Percentiles rank a stretch among this genome's conserved stretches.
Evolutionary conservation across 495 filamentous ascomycete species (phyloP).

Genomic region (Penicillium diatomitis): DNA sequence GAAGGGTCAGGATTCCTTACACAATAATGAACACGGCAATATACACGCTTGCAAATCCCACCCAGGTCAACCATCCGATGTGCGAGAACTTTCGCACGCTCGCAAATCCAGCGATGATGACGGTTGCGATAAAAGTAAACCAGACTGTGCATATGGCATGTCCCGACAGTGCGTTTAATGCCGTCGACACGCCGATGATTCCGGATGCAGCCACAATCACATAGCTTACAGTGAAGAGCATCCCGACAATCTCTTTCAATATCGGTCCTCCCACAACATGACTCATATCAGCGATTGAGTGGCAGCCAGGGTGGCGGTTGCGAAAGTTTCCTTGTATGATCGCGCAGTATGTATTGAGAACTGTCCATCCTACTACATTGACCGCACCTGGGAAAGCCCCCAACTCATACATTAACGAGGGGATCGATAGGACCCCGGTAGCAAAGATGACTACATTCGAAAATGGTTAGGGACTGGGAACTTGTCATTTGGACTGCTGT

Average conservation of each 20-base stretch:
- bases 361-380: slow-evolving; percentile 48
- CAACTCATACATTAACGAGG: slow-evolving; percentile 49
- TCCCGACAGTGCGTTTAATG: slow-evolving; percentile 39
- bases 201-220: slow-evolving; percentile 39
- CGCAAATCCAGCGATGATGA: slow-evolving; percentile 51
- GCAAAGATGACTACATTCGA: slow-evolving; percentile 33
- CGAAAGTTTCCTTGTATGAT: slow-evolving; percentile 33
- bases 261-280: slow-evolving; percentile 51
- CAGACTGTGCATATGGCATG: slow-evolving; percentile 42
- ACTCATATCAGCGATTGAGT: slow-evolving; percentile 59
- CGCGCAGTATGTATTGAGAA: slow-evolving; percentile 48
- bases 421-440: slow-evolving; percentile 53
- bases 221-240: slow-evolving; percentile 39
- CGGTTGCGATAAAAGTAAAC: slow-evolving; percentile 39
- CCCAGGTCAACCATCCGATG: slow-evolving; percentile 39
- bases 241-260: slow-evolving; percentile 32
- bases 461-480: too few relatives aligned
- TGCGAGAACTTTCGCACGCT: slow-evolving; percentile 32
- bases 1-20: slow-evolving; percentile 7
- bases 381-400: slow-evolving; percentile 52
- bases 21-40: slow-evolving; percentile 42
- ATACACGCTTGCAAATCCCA: slow-evolving; percentile 36
- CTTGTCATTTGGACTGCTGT: too few relatives aligned
- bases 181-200: slow-evolving; percentile 42
- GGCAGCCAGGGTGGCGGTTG: slow-evolving; percentile 28